These are phyloP conservation scores for Meira miltonrushii DNA, from an alignment of 1,284 basidiomycete genomes.

Conservation along the genomic window DNA sequence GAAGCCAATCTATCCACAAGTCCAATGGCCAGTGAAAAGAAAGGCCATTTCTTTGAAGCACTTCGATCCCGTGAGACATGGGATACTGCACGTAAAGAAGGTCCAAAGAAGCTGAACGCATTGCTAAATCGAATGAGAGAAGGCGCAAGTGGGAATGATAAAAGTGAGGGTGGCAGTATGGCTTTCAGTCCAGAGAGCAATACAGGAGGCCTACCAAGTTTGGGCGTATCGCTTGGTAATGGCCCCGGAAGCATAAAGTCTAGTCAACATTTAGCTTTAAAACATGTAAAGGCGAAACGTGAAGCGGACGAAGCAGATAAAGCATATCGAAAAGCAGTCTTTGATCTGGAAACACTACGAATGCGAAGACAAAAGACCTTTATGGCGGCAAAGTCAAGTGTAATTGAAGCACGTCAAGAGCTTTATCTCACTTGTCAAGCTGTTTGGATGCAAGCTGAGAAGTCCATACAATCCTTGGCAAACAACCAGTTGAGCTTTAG, in stretches of 20 bases:
- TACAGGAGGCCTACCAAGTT: neutral
- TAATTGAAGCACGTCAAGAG: constrained; percentile 74
- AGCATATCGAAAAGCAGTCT: constrained; percentile 83
- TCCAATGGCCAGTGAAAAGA: neutral
- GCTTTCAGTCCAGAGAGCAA: neutral
- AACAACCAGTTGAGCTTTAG: constrained; percentile 31
- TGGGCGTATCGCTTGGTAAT: constrained; percentile 20
- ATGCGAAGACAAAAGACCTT: constrained; percentile 75
- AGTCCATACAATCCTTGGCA: constrained; percentile 24
- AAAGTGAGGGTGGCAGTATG: neutral
- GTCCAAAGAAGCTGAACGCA: constrained; percentile 47
- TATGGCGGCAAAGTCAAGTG: constrained; percentile 74
- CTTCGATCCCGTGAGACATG: constrained; percentile 44
- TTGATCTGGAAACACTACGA: constrained; percentile 82
- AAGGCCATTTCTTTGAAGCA: constrained; percentile 31
- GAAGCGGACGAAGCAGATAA: constrained; percentile 62
- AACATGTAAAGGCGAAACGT: constrained; percentile 39
- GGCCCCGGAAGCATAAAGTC: constrained; percentile 18
- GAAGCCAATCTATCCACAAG: neutral
- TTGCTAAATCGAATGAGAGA: constrained; percentile 47
- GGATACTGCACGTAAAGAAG: constrained; percentile 43
- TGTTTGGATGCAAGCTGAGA: constrained; percentile 35
- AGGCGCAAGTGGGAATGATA: constrained; percentile 11
- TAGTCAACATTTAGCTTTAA: constrained; percentile 35
- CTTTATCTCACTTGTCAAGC: constrained; percentile 60